These are phyloP conservation scores for Crucihimalaya himalaica DNA, from an alignment of 345 rosid genomes.

Conservation along the genomic window DNA sequence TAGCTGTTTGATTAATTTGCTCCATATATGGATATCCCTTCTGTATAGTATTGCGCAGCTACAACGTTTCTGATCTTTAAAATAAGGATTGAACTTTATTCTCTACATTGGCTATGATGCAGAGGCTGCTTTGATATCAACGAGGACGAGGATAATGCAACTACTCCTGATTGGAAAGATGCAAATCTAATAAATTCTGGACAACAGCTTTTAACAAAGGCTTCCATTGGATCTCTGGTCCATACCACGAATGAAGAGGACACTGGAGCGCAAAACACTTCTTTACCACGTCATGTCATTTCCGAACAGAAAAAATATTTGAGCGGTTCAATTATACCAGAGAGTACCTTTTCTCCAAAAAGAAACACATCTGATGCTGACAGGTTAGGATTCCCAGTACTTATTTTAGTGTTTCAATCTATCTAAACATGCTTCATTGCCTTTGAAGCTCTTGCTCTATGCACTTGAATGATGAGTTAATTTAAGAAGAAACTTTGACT, in stretches of 20 bases:
- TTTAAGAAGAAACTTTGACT: slow-evolving; percentile 30
- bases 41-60: neutral
- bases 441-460: slow-evolving; percentile 33
- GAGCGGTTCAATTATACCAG: slow-evolving; percentile 64
- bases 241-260: slow-evolving; percentile 55
- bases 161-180: slow-evolving; percentile 63
- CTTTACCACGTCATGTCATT: slow-evolving; percentile 49
- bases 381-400: slow-evolving; percentile 51
- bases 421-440: slow-evolving; percentile 15
- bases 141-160: slow-evolving; percentile 62
- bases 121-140: slow-evolving; percentile 86
- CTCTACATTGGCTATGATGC: slow-evolving; percentile 40
- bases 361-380: slow-evolving; percentile 58
- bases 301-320: slow-evolving; percentile 55
- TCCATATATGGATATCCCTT: slow-evolving; percentile 12
- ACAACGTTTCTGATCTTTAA: neutral
- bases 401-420: neutral
- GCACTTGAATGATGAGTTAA: slow-evolving; percentile 17
- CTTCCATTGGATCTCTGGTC: slow-evolving; percentile 44
- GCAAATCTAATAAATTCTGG: slow-evolving; percentile 47
- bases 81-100: slow-evolving; percentile 9
- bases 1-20: slow-evolving; percentile 3
- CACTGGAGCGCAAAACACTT: slow-evolving; percentile 48
- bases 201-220: slow-evolving; percentile 45
- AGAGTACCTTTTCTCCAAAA: slow-evolving; percentile 53